Base-by-base conservation (phyloP, 2,329 filamentous ascomycete genomes). In the Sordariomycetes sp. region DNA sequence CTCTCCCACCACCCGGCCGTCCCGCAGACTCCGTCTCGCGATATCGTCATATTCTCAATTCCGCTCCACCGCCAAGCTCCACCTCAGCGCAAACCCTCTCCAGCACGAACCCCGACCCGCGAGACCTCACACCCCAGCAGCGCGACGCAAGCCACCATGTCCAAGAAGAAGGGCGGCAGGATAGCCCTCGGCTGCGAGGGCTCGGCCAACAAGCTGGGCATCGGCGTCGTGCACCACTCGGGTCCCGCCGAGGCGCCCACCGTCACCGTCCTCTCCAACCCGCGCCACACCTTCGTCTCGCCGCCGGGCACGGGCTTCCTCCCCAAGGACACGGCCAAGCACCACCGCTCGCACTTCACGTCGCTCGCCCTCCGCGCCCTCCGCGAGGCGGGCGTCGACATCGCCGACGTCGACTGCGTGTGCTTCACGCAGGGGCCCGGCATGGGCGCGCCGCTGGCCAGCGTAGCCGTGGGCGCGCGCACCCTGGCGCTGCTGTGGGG, bases 341-440 rank as follows among this genome's bases (percentile, higher is more conserved):
- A 99, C 74, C 94, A 99, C 79, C 87, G 94, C 62, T 70, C 83
- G 68, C 90, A 88, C 85, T 90, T 97, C 62, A 88, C 90, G 18
- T 76, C 79, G 25, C 78, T 97, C n/a, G 87, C 94, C 20, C 90
- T 87, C 65, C 81, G 83, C 61, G 90, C 93, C 4, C 82, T 99
- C 62, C 76, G 79, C 59, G 85, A 88, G 64, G 90, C 93, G 0
- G 74, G 75, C 22, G 69, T 89, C 3, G 66, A 71, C 0, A 72
- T 85, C 16, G 67, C 75, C 14, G 87, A 96, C 68, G 80, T 99
- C 53, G 86, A 93, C 72, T 96, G 91, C 72, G 87, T 99, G 65
- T 97, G 92, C 79, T 99, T 93, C 75, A 99, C 94, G 2, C 88
- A 89, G 68, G 94, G 94, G 0, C 94, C 94, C 0, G 94, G 94